These are phyloP conservation scores for Trichoderma sp. DNA, from an alignment of 2,329 filamentous ascomycete species.

Conservation along the genomic window DNA sequence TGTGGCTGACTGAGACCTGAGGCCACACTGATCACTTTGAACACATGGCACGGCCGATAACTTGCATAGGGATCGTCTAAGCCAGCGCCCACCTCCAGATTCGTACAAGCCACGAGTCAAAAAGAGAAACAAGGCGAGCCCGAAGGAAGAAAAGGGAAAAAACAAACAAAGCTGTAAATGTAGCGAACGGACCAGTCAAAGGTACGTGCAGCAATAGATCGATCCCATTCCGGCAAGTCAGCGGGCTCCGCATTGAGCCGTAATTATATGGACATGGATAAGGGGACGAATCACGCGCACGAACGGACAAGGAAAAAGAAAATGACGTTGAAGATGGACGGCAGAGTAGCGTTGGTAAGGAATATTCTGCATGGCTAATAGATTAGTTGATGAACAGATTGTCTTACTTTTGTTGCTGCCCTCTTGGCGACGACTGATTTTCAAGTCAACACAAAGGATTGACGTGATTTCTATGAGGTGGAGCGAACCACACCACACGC, in stretches of 20 bases:
- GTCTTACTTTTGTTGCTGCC: neutral
- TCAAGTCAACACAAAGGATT: neutral
- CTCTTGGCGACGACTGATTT: neutral
- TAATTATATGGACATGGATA: constrained; percentile 11
- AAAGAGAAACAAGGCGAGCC: neutral
- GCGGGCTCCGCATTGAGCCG: constrained; percentile 19
- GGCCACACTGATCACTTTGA: neutral
- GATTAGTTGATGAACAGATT: neutral
- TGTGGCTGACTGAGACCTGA: constrained; percentile 4
- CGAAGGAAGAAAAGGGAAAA: neutral
- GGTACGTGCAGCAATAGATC: constrained; percentile 20
- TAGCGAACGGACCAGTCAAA: neutral
- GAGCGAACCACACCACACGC: neutral
- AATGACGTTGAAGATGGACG: constrained; percentile 3
- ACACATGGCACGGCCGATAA: neutral
- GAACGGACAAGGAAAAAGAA: neutral
- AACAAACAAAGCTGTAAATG: neutral
- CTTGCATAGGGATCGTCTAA: neutral
- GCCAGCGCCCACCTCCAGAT: no score
- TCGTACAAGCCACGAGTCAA: neutral
- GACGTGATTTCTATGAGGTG: neutral
- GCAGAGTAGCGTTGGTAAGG: neutral
- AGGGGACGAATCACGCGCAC: constrained; percentile 16
- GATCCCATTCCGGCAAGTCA: constrained; percentile 21
- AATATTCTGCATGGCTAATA: neutral